These are phyloP conservation scores for Phtheirospermum japonicum DNA, from an alignment of 257 asterid species.

Conservation along the genomic window DNA sequence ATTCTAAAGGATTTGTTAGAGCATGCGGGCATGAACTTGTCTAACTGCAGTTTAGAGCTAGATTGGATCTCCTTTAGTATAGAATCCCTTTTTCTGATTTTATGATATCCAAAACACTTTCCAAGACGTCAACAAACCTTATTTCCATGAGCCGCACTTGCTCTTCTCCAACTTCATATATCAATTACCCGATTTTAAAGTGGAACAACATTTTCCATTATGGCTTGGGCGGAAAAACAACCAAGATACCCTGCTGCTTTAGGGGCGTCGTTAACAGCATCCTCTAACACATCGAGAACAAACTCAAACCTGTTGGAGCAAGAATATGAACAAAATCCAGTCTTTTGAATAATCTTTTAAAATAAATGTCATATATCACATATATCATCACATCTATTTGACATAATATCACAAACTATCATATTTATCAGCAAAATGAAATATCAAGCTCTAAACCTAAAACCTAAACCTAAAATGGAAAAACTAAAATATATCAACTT, in stretches of 20 bases:
- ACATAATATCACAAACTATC: too few species aligned
- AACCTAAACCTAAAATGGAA: too few species aligned
- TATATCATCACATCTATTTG: too few species aligned
- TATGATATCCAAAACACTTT: conserved; percentile 44
- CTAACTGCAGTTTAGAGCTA: conserved; percentile 42
- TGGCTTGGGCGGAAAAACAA: conserved; percentile 42
- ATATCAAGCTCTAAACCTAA: too few species aligned
- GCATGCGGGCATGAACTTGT: conserved; percentile 48
- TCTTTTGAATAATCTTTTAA: too few species aligned
- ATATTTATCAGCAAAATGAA: too few species aligned
- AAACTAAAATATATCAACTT: too few species aligned
- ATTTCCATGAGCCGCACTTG: conserved; percentile 49
- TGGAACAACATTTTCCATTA: conserved; percentile 40
- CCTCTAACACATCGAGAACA: conserved; percentile 56
- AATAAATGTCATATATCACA: too few species aligned
- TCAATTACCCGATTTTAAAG: conserved; percentile 42
- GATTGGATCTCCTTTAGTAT: conserved; percentile 44
- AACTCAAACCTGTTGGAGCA: conserved; percentile 49
- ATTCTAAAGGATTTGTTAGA: too few species aligned
- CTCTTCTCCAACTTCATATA: conserved; percentile 58
- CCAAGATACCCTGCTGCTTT: conserved; percentile 64
- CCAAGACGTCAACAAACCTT: conserved; percentile 60
- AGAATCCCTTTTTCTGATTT: conserved; percentile 54
- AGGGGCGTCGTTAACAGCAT: conserved; percentile 71
- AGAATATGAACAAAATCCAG: conserved; percentile 13